Conservation (phyloP, 2,329 filamentous ascomycete genomes). For the Colletotrichum caudatum region DNA sequence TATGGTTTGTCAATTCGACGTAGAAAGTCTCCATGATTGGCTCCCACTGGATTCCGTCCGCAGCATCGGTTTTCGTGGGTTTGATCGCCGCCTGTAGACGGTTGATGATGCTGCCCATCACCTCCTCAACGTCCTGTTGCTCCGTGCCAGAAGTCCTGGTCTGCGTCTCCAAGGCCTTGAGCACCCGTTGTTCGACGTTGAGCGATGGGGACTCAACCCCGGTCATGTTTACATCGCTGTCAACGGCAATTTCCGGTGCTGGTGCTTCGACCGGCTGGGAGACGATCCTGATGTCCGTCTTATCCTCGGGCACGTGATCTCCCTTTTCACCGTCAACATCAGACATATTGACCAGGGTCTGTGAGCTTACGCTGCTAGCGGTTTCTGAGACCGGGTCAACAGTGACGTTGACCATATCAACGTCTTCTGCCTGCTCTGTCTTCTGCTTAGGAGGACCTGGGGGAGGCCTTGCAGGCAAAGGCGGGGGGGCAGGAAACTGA, state of each 20-base stretch:
- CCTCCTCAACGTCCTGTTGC: conserved; percentile 96
- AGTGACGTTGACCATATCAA: conserved; percentile 51
- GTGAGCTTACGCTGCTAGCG: conserved; percentile 62
- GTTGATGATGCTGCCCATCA: conserved; percentile 92
- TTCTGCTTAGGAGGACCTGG: conserved; percentile 51
- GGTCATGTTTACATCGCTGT: conserved; percentile 31
- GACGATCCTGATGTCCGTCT: conserved; percentile 26
- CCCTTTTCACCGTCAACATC: conserved; percentile 54
- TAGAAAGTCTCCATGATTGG: conserved; percentile 79
- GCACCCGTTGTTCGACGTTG: conserved; percentile 60
- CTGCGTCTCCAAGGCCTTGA: conserved; percentile 59
- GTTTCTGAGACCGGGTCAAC: conserved; percentile 54
- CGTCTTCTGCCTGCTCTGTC: conserved; percentile 47
- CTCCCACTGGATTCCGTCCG: conserved; percentile 82
- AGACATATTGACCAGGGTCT: conserved; percentile 62
- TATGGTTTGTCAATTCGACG: conserved; percentile 71
- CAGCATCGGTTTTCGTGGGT: conserved; percentile 70
- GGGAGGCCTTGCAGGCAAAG: conserved; percentile 63
- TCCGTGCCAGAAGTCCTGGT: conserved; percentile 66
- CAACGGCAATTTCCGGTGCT: conserved; percentile 34
- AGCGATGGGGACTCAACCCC: conserved; percentile 13
- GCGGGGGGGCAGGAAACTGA: conserved; percentile 51
- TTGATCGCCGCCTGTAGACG: conserved; percentile 90
- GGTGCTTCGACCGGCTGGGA: conserved; percentile 43
- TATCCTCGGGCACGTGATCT: conserved; percentile 42